Evolutionary conservation across 805 yeast species (phyloP).

Genomic region (Teunomyces funiuensis): DNA sequence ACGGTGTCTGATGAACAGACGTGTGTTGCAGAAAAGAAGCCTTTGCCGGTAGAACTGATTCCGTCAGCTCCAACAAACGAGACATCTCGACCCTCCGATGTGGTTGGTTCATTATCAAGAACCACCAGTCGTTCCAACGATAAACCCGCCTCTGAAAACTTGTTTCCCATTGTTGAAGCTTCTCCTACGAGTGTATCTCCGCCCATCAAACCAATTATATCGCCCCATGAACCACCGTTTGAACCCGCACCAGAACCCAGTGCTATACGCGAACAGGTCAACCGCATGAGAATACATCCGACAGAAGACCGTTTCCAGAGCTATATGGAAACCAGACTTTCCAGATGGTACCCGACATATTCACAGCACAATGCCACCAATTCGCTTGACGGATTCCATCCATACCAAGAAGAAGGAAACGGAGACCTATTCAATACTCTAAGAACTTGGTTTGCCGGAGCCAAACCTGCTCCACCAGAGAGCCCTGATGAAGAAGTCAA

Average conservation of each 20-base stretch:
- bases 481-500: background rate
- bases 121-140: background rate
- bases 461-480: background rate
- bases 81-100: too few relatives aligned
- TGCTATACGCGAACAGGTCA: conserved; percentile 12
- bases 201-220: conserved; percentile 3
- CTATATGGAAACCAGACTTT: conserved; percentile 31
- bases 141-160: background rate
- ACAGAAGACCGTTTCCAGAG: conserved; percentile 19
- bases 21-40: background rate
- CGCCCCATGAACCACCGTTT: conserved; percentile 25
- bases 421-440: background rate
- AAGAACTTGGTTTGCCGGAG: conserved; percentile 1
- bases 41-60: background rate
- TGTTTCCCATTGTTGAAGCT: background rate
- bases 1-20: too few relatives aligned
- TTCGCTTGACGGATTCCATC: conserved; percentile 26
- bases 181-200: conserved; percentile 1
- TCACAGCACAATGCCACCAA: conserved; percentile 33
- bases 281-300: conserved; percentile 10
- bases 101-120: too few relatives aligned
- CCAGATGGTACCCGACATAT: conserved; percentile 32
- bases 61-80: background rate
- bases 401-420: conserved; percentile 21
- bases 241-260: conserved; percentile 7